Base-by-base conservation (phyloP, 805 yeast genomes). In the Cephaloascus albidus region DNA sequence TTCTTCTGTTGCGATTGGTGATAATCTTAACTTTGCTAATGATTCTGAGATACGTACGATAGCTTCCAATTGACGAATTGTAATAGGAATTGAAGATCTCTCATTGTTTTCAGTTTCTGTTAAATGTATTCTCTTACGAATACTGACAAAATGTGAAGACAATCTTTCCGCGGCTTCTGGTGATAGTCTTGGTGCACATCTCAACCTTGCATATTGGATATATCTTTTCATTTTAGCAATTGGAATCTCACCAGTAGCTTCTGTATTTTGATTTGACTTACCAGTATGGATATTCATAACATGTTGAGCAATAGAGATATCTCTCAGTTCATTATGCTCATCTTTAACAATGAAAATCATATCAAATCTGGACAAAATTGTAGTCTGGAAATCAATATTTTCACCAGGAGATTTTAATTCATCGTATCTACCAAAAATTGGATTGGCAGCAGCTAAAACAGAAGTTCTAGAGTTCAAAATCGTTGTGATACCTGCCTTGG, bases 401-500 rank as follows among this genome's bases (percentile, higher is more conserved):
- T 93, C 98, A 45, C 98, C 97, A 1, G 98, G 96, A 31, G 95
- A 80, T 61, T 88, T 90, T 70, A 85, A 75, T 46, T 90, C 97
- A 60, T 93, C 97, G 59, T 93, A 93, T 46, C 97, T 75, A 43
- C 99, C 99, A 59, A 84, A 93, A 33, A 88, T 78, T 3, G 99
- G 99, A 61, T 93, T 93, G 5, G 98, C 98, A 18, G 98, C 98
- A 0, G 98, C 98, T 36, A 93, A 68, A 3, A 93, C 98, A 28
- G 95, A 81, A 0, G 98, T 93, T 63, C 99, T 76, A 3, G 98
- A 93, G 61, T 93, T 93, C 50, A 93, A 72, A 40, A 93, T 89
- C 0, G 99, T 93, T 2, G 97, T 93, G 50, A 93, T 93, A 59
- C 99, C 99, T 8, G 99, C 99, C 60, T 93, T 93, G 26, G 99